These are phyloP conservation scores for Boletus vermiculosoides DNA, from an alignment of 768 basidiomycete species.

Conservation along the genomic window DNA sequence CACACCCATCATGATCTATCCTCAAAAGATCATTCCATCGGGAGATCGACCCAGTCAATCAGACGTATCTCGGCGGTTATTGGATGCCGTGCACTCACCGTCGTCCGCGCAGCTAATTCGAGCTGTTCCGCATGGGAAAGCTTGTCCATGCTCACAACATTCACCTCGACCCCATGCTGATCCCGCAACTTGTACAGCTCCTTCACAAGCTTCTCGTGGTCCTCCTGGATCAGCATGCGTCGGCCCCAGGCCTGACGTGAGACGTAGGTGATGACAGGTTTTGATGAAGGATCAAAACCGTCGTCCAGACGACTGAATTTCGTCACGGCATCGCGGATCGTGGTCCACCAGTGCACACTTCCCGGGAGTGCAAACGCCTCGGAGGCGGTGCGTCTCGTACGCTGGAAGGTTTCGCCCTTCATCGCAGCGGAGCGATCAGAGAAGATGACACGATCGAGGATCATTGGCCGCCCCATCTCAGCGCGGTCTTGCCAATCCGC, in stretches of 20 bases:
- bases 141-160: conserved; percentile 82
- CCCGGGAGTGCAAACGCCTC: conserved; percentile 75
- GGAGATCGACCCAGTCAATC: too few relatives aligned
- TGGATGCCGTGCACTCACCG: conserved; percentile 48
- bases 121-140: conserved; percentile 81
- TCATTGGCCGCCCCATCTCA: conserved; percentile 63
- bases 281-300: conserved; percentile 45
- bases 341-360: conserved; percentile 81
- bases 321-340: conserved; percentile 70
- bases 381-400: conserved; percentile 74
- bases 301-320: conserved; percentile 62
- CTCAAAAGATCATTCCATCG: neutral
- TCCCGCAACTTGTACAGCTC: conserved; percentile 71
- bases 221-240: conserved; percentile 70
- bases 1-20: conserved; percentile 89
- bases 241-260: conserved; percentile 87
- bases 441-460: conserved; percentile 83
- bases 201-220: conserved; percentile 77
- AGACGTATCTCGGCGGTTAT: neutral
- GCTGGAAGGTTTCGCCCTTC: conserved; percentile 60
- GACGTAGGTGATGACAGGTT: conserved; percentile 89
- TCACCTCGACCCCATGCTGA: conserved; percentile 79
- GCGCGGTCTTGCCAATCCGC: conserved; percentile 84
- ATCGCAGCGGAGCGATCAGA: conserved; percentile 87
- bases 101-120: conserved; percentile 75